phyloP scores from a whole-genome alignment of 441 rosid species.

The Erodium texanum region DNA sequence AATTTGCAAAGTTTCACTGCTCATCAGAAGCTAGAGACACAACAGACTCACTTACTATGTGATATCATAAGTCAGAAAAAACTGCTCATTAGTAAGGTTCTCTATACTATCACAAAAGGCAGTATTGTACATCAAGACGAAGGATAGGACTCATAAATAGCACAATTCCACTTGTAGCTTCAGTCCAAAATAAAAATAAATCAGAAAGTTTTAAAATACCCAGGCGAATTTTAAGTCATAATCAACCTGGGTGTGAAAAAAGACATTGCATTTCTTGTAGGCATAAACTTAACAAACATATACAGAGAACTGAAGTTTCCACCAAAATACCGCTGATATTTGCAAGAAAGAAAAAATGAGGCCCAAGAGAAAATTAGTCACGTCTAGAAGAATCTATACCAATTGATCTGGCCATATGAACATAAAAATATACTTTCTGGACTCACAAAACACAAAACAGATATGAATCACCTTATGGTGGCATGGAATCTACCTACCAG shows the following conservation, averaged over 20 bases:
- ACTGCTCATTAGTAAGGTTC: background rate
- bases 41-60: background rate
- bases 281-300: background rate
- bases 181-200: background rate
- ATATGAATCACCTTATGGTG: background rate
- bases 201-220: background rate
- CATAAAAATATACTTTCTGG: conserved; percentile 2
- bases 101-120: background rate
- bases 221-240: background rate
- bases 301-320: background rate
- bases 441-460: background rate
- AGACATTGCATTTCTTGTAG: background rate
- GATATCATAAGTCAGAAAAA: background rate
- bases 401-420: background rate
- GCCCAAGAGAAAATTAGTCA: background rate
- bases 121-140: background rate
- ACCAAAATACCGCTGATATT: background rate
- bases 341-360: too few species aligned
- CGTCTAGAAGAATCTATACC: conserved; percentile 2
- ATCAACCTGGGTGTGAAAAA: background rate
- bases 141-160: background rate
- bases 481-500: conserved; percentile 1
- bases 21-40: conserved; percentile 1
- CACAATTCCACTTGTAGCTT: background rate
- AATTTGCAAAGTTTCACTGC: background rate